Base-by-base conservation (phyloP, 805 yeast genomes). In the Candida schatavii region DNA sequence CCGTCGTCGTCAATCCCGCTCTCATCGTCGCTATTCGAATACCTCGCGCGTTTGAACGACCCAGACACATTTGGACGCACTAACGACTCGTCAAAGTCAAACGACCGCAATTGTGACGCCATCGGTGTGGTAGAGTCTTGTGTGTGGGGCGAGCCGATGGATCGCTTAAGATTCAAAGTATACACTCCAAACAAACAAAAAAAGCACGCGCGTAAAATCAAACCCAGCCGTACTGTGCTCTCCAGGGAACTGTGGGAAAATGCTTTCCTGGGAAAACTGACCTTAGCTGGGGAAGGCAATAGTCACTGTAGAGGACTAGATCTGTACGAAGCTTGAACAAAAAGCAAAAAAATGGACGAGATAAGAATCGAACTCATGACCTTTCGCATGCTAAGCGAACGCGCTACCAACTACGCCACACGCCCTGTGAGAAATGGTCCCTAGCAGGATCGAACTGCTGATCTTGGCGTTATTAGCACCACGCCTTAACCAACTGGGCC, bases 361-460 rank as follows among this genome's bases (percentile, higher is more conserved):
- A 58, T 64, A 59, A 64, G 67, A 62, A 61, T 62, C 67, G 67
- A 62, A 66, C 72, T 71, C 64, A 69, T 64, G 72, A 66, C 72
- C 72, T 66, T 66, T 66, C 72, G 63, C 72, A 66, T 66, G 72
- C 39, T 63, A 66, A 66, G 72, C 61, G 71, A 65, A 66, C 72
- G 71, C 72, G 72, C 72, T 66, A 66, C 72, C 72, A 66, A 66
- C 72, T 66, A 61, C 72, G 72, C 72, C 71, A 66, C 70, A 66
- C 71, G 71, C 71, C 71, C 62, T 33, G 4, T 10, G 21, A 37
- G 9, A 54, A 64, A 57, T 81, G 87, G 80, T 81, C 85, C 85
- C 85, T 80, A 79, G 85, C 87, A 78, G 87, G 87, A 80, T 81
- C 87, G 87, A 81, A 81, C 87, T 78, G 87, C 85, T 79, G 87